A percentile compares a stretch with the other conserved stretches of the same genome.
Evolutionary conservation across 176 grass and related monocot genomes (phyloP).

Genomic region (Alloteropsis semialata): DNA sequence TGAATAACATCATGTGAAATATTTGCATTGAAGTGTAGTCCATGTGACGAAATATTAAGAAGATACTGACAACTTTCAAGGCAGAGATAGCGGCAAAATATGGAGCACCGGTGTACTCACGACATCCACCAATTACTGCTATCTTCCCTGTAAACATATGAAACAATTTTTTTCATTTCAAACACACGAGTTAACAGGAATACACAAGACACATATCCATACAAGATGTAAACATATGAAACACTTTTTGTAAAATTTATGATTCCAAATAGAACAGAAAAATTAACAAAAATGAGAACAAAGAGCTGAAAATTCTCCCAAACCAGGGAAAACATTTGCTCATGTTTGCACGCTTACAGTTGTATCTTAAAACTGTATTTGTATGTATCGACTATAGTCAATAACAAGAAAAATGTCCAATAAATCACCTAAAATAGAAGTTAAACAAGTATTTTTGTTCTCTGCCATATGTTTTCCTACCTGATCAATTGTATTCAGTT

Average conservation of each 20-base stretch:
- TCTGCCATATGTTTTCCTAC: neutral
- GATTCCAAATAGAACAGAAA: neutral
- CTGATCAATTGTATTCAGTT: neutral
- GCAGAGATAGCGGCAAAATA: slow-evolving; percentile 97
- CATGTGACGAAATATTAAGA: neutral
- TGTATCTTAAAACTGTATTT: neutral
- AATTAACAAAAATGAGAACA: neutral
- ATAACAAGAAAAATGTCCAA: neutral
- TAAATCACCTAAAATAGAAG: neutral
- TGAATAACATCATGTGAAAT: slow-evolving; percentile 35
- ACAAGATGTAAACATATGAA: neutral
- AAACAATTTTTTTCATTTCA: neutral
- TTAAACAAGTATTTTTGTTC: neutral
- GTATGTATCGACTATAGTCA: neutral
- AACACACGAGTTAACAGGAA: neutral
- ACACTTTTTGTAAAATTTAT: neutral
- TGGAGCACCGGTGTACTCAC: slow-evolving; percentile 95
- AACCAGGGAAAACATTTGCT: neutral
- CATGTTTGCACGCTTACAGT: neutral
- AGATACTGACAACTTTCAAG: slow-evolving; percentile 79
- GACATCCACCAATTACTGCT: slow-evolving; percentile 93
- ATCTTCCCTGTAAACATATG: slow-evolving; percentile 64
- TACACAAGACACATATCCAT: neutral
- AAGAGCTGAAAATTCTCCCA: neutral
- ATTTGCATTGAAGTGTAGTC: neutral